Conservation (phyloP, 306 rosid genomes). For the Canavalia ensiformis region DNA sequence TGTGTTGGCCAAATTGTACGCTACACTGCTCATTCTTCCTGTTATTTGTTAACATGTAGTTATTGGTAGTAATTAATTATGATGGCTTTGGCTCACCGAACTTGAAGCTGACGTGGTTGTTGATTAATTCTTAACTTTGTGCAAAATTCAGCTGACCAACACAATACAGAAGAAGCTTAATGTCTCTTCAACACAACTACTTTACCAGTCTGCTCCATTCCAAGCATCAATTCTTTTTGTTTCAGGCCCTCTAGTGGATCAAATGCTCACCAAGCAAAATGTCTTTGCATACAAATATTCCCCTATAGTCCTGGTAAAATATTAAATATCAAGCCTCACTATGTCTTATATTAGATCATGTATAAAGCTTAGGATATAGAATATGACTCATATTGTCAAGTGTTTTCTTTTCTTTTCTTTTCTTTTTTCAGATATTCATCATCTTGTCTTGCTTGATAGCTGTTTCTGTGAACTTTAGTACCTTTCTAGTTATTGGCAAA, state of each 20-base stretch:
- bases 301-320: slow-evolving; percentile 76
- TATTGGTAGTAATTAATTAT: not conserved
- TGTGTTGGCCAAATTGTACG: slow-evolving; percentile 98
- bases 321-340: not conserved
- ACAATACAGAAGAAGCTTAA: slow-evolving; percentile 96
- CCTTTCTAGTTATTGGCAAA: slow-evolving; percentile 95
- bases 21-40: slow-evolving; percentile 48
- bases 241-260: slow-evolving; percentile 91
- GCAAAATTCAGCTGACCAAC: slow-evolving; percentile 81
- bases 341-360: not conserved
- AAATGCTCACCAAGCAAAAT: slow-evolving; percentile 79
- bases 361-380: not conserved
- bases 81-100: slow-evolving; percentile 2
- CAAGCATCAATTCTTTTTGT: slow-evolving; percentile 97
- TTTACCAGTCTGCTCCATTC: slow-evolving; percentile 95
- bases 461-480: slow-evolving; percentile 96
- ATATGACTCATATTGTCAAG: not conserved
- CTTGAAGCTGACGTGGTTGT: not conserved
- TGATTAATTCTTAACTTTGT: slow-evolving; percentile 60
- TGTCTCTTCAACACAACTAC: slow-evolving; percentile 93
- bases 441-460: slow-evolving; percentile 89
- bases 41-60: slow-evolving; percentile 14
- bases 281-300: slow-evolving; percentile 88
- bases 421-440: slow-evolving; percentile 74
- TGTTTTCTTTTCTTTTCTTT: not conserved